These are phyloP conservation scores for Metarhizium anisopliae DNA, from an alignment of 2,329 filamentous ascomycete genomes.

Conservation along the genomic window DNA sequence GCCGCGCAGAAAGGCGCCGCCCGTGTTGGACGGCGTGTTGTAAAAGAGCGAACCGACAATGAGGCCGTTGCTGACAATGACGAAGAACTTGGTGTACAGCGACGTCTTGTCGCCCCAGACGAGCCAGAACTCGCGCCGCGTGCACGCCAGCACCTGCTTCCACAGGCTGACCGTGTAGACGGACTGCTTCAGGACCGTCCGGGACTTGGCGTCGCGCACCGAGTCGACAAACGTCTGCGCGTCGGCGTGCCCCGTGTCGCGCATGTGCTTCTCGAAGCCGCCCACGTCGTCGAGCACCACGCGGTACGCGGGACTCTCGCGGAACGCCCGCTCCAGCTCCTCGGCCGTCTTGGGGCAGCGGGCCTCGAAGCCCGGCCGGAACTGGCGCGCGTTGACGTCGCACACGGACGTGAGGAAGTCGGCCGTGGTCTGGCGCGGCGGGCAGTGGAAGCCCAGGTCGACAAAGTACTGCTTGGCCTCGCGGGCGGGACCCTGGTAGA, in stretches of 20 bases:
- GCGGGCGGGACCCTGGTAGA: conserved; percentile 53
- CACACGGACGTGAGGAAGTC: conserved; percentile 50
- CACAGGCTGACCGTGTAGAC: conserved; percentile 67
- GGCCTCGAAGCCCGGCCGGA: conserved; percentile 1
- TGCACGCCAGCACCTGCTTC: conserved; percentile 60
- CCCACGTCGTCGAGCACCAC: conserved; percentile 35
- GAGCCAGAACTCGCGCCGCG: conserved; percentile 69
- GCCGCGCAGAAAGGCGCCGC: conserved; percentile 50
- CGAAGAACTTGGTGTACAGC: conserved; percentile 70
- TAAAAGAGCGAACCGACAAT: conserved; percentile 77
- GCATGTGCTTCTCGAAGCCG: conserved; percentile 68
- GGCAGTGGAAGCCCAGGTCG: conserved; percentile 44
- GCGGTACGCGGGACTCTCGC: conserved; percentile 34
- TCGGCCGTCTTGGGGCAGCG: conserved; percentile 43
- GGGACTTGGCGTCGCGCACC: conserved; percentile 51
- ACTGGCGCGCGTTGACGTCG: conserved; percentile 3
- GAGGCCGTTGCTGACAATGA: conserved; percentile 63
- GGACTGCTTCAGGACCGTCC: conserved; percentile 14
- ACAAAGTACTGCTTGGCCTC: conserved; percentile 54
- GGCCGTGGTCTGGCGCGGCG: conserved; percentile 48
- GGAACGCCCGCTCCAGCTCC: conserved; percentile 25
- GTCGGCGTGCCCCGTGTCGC: conserved; percentile 56
- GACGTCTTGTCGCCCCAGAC: conserved; percentile 66
- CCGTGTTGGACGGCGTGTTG: conserved; percentile 48
- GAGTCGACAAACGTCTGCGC: conserved; percentile 58